Base-by-base conservation (phyloP, 768 basidiomycete species). In the Kockovaella imperatae region DNA sequence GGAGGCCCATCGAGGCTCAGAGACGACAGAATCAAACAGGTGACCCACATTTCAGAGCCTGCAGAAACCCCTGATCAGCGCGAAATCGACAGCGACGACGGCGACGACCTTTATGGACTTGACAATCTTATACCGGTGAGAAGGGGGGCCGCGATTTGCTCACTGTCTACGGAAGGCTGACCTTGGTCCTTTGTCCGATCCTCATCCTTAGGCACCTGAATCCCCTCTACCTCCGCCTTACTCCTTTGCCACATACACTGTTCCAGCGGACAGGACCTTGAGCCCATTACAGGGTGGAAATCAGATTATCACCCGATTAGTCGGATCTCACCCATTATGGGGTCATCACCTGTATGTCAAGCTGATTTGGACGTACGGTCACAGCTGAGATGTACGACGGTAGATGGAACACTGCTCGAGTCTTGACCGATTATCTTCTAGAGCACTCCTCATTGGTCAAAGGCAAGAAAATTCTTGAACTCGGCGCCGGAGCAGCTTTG, bases 401-500 rank as follows among this genome's bases (percentile, higher is more conserved):
- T n/a, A 69, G 59, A 35, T 70, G 57, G 64, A 60, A 64, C 35
- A 61, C 64, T 10, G 52, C 64, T 14, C 51, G 57, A 20, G 45
- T 52, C 0, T 45, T 67, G 14, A 54, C 64, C 13, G 60, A 49
- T 7, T 67, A 52, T 26, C 51, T 70, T 4, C 45, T 70, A 13
- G 42, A 60, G 7, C 56, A 72, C 42, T 62, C 66, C 3, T 21
- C 47, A 3, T 57, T 70, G 15, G 50, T 68, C 36, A 57, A 56
- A 0, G 70, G 71, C 5, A 74, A 70, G 29, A 69, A 60, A 21
- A 80, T 96, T 0, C 75, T 96, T 1, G 95, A 99, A 68, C 79
- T 97, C 0, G 95, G 95, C 0, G 95, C 95, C 0, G 95, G 90
- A 0, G 91, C 87, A 1, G 93, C 83, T 2, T 74, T 97, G 5